phyloP scores from a whole-genome alignment of 2,329 filamentous ascomycete species.

The Chaetomium globosum region DNA sequence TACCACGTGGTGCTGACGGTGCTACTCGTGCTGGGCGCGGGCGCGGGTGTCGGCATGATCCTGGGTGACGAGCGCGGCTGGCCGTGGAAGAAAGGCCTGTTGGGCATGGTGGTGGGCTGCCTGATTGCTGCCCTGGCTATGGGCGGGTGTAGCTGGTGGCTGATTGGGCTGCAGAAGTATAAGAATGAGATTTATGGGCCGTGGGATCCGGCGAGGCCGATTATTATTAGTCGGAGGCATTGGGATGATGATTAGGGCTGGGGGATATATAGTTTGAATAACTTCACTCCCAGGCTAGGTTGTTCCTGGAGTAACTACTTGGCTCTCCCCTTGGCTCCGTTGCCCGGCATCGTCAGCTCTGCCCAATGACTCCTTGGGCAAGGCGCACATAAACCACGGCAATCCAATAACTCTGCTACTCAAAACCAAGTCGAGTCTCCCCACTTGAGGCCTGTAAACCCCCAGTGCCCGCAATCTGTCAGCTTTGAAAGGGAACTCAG shows the following conservation, averaged over 20 bases:
- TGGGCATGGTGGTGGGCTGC: constrained; percentile 77
- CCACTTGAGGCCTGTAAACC: background rate
- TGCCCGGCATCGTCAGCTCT: background rate
- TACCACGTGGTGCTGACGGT: constrained; percentile 79
- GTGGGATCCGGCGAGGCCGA: constrained; percentile 92
- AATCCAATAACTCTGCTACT: background rate
- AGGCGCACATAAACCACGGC: background rate
- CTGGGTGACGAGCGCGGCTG: constrained; percentile 52
- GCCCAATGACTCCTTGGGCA: no score
- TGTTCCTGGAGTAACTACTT: background rate
- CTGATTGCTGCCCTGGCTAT: constrained; percentile 75
- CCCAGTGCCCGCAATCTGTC: background rate
- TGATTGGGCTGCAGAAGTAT: constrained; percentile 95
- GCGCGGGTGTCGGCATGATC: constrained; percentile 72
- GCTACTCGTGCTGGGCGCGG: constrained; percentile 75
- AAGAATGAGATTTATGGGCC: constrained; percentile 98
- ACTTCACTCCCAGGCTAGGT: background rate
- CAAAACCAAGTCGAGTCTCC: background rate
- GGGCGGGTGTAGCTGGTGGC: constrained; percentile 96
- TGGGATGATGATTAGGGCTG: constrained; percentile 51
- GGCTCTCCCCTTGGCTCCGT: background rate
- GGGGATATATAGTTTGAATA: background rate
- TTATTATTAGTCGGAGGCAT: constrained; percentile 70
- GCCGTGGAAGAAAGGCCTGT: constrained; percentile 60
- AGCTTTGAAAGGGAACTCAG: background rate